Conservation (phyloP, 345 rosid genomes). For the Noccaea bulbosa region DNA sequence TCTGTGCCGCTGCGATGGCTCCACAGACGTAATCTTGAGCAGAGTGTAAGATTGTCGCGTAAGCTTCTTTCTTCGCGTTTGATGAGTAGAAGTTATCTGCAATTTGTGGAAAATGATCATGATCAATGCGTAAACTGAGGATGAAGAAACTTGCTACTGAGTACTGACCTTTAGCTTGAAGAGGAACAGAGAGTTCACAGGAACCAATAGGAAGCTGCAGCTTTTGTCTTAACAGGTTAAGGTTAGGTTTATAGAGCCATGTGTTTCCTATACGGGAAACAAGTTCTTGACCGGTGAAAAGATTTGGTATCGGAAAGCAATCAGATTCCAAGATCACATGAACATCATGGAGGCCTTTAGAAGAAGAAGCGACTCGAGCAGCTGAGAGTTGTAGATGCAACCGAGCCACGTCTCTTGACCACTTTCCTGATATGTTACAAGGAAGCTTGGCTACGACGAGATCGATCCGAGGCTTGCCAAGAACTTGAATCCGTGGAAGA, state of each 20-base stretch:
- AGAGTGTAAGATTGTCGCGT: slow-evolving; percentile 88
- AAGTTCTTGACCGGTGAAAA: slow-evolving; percentile 81
- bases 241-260: slow-evolving; percentile 82
- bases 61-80: slow-evolving; percentile 70
- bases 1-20: slow-evolving; percentile 85
- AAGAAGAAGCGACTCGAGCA: slow-evolving; percentile 77
- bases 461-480: slow-evolving; percentile 79
- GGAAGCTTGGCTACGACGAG: slow-evolving; percentile 83
- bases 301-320: slow-evolving; percentile 79
- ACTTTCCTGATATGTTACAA: slow-evolving; percentile 60
- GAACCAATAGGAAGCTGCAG: slow-evolving; percentile 79
- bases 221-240: slow-evolving; percentile 64
- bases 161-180: slow-evolving; percentile 74
- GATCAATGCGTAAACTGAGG: slow-evolving; percentile 15
- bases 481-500: slow-evolving; percentile 65
- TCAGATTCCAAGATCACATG: slow-evolving; percentile 69
- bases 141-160: slow-evolving; percentile 28
- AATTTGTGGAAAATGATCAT: not conserved
- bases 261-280: slow-evolving; percentile 55
- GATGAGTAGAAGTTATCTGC: slow-evolving; percentile 74
- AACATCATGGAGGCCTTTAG: slow-evolving; percentile 73
- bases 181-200: slow-evolving; percentile 87
- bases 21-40: slow-evolving; percentile 85
- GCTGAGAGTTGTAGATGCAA: slow-evolving; percentile 85
- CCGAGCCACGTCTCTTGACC: slow-evolving; percentile 88